Base-by-base conservation (phyloP, 208 protist genomes). In the Acanthamoeba castellanii region DNA sequence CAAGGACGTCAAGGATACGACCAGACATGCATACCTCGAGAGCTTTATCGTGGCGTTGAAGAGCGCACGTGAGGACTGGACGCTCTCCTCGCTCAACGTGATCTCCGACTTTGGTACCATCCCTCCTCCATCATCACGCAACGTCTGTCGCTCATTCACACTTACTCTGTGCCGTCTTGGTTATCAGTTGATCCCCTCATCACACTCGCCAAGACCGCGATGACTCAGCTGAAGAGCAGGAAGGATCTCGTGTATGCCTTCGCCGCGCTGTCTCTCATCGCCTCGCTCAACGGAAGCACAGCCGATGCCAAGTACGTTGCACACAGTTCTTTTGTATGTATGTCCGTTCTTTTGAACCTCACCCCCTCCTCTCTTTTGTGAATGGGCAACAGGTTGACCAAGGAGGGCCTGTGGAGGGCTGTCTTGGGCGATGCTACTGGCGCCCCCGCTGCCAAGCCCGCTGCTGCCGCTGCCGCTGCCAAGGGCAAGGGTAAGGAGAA, bases 231-330 rank as follows among this genome's bases (percentile, higher is more conserved):
- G 16, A 94, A 94, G 59, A 66, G 50, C 30, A 85, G 92, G 76
- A 94, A 94, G 34, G 92, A 94, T 37, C 74, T 94, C 22, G 76
- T 87, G 70, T 94, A 94, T 50, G 74, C 92, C 22, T 87, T 94
- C 61, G 55, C 92, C 32, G 61, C 61, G 22, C 92, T 94, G 14
- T 50, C 74, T 13, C 61, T 94, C 42, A 66, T 72, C n/a, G 92
- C 92, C 68, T 78, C 61, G 7, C 55, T 76, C 34, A 37, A 57
- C 7, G 61, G 55, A 11, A 55, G 20, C 45, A 76, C 20, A 4
- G 87, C 61, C 47, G 55, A 76, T 30, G 55, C 55, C 22, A 92
- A 70, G 55, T 92, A 92, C 87, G 61, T 22, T 88, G 22, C 59
- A 30, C 16, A 61, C 55, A 8, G 14, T 61, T 61, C 13, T 61